phyloP scores from a whole-genome alignment of 176 grass and related monocot species.

The Zoysia pacifica region DNA sequence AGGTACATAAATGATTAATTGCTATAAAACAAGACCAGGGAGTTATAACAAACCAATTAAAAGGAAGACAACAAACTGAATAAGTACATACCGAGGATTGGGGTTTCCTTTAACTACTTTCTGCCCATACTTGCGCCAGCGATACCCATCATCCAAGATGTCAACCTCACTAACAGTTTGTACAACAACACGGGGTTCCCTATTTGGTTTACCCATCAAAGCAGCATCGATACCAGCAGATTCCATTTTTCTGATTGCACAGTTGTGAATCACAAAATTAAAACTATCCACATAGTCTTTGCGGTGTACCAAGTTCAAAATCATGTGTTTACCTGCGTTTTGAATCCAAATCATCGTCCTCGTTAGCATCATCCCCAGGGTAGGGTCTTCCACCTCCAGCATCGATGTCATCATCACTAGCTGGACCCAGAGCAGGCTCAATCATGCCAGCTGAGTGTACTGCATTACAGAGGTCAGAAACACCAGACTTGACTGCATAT shows the following conservation, averaged over 20 bases:
- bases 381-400: conserved; percentile 72
- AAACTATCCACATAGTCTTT: conserved; percentile 6
- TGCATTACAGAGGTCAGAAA: conserved; percentile 44
- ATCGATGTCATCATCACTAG: conserved; percentile 78
- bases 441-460: conserved; percentile 57
- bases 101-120: conserved; percentile 99
- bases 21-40: background rate
- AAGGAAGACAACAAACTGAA: conserved; percentile 18
- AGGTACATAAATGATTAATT: background rate
- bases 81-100: conserved; percentile 74
- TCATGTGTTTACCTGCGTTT: conserved; percentile 77
- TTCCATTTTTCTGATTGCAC: conserved; percentile 82
- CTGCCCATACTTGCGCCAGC: conserved; percentile 98
- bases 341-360: conserved; percentile 81
- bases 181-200: conserved; percentile 96
- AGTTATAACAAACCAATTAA: conserved; percentile 5
- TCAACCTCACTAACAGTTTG: conserved; percentile 99
- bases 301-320: conserved; percentile 26
- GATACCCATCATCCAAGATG: conserved; percentile 99
- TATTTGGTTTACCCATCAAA: conserved; percentile 83
- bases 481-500: conserved; percentile 68
- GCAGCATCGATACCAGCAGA: conserved; percentile 70
- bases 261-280: conserved; percentile 46
- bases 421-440: conserved; percentile 49
- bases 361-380: conserved; percentile 66